Conservation (phyloP, 2,329 filamentous ascomycete species). For the Sarocladium oryzae region DNA sequence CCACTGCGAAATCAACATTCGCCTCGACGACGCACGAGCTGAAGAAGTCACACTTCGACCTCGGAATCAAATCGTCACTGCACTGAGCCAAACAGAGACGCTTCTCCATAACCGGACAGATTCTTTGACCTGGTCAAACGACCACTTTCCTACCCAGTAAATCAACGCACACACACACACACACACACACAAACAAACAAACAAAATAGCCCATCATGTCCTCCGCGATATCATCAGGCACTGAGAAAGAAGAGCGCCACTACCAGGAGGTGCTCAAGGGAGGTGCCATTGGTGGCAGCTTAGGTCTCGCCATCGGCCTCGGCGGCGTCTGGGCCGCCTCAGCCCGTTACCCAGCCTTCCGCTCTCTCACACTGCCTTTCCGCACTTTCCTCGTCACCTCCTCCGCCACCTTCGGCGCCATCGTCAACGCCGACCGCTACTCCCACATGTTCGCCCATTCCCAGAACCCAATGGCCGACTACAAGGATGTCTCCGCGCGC, state of each 20-base stretch:
- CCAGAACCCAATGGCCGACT: constrained; percentile 61
- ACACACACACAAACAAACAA: neutral
- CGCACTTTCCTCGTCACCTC: constrained; percentile 85
- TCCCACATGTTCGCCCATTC: constrained; percentile 58
- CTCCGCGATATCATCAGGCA: neutral
- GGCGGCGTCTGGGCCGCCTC: constrained; percentile 62
- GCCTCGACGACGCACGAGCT: no score
- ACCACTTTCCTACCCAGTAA: no score
- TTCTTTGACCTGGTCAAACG: no score
- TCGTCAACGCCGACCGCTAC: constrained; percentile 76
- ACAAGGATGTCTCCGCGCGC: constrained; percentile 57
- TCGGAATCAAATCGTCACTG: no score
- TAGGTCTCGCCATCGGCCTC: constrained; percentile 62
- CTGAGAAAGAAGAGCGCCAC: constrained; percentile 80
- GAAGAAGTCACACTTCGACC: no score
- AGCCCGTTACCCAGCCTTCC: constrained; percentile 69
- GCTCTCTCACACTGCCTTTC: constrained; percentile 79
- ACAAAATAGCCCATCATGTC: constrained; percentile 5
- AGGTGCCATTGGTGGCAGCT: constrained; percentile 63
- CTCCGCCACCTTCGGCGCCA: constrained; percentile 74
- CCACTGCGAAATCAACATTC: no score
- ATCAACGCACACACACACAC: no score
- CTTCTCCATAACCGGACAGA: no score
- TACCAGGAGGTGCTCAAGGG: constrained; percentile 76
- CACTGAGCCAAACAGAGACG: no score